phyloP scores from a whole-genome alignment of 2,329 filamentous ascomycete genomes.

The Hirsutella minnesotensis region DNA sequence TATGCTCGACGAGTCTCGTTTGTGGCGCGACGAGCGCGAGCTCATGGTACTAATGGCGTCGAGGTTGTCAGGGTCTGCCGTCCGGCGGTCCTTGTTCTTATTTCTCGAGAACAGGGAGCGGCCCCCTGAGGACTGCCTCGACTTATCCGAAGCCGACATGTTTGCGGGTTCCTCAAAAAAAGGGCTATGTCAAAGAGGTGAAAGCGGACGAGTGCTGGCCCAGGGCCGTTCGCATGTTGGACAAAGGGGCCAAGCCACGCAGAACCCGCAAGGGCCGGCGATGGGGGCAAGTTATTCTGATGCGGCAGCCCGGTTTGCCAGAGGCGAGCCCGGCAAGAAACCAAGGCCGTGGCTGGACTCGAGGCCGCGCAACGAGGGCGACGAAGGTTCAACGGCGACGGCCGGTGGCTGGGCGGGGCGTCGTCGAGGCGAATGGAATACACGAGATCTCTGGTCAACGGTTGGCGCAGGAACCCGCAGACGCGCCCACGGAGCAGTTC shows the following conservation, averaged over 20 bases:
- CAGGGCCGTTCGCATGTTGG: conserved; percentile 25
- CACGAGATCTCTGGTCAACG: too few species aligned
- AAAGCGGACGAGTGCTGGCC: conserved; percentile 21
- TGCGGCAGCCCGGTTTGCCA: too few species aligned
- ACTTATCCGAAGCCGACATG: conserved; percentile 62
- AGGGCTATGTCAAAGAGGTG: conserved; percentile 18
- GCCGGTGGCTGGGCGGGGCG: too few species aligned
- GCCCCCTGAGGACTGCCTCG: conserved; percentile 63
- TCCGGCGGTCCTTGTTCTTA: conserved; percentile 63
- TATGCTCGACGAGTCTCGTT: conserved; percentile 58
- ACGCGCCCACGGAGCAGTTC: too few species aligned
- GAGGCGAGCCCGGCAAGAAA: too few species aligned
- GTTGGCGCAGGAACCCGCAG: too few species aligned
- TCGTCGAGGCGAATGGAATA: too few species aligned
- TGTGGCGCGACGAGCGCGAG: conserved; percentile 64
- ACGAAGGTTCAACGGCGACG: too few species aligned
- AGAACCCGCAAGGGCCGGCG: neutral
- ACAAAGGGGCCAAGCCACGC: neutral
- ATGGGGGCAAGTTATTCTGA: neutral
- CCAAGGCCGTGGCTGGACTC: too few species aligned
- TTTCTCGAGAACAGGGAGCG: conserved; percentile 82
- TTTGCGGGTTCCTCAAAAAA: conserved; percentile 6
- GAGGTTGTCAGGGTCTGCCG: conserved; percentile 44
- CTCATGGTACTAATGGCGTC: conserved; percentile 49
- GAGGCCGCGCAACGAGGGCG: too few species aligned